Evolutionary conservation across 2,329 filamentous ascomycete species (phyloP).

Genomic region (Sarocladium strictum): DNA sequence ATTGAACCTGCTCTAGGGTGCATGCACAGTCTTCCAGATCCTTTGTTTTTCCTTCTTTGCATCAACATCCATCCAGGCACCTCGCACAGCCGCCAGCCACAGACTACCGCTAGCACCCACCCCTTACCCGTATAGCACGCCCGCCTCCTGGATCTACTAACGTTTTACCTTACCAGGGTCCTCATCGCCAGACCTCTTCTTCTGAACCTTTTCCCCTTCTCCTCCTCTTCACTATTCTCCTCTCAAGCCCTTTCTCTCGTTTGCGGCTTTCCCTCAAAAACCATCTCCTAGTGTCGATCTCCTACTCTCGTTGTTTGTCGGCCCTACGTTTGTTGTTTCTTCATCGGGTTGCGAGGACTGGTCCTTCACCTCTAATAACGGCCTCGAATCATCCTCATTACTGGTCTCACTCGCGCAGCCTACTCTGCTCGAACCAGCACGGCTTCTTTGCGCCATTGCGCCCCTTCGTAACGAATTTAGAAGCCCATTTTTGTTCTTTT

Average conservation of each 20-base stretch:
- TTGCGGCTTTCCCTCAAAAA: conserved; percentile 16
- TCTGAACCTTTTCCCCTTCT: conserved; percentile 16
- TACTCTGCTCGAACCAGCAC: background rate
- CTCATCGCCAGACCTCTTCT: conserved; percentile 7
- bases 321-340: conserved; percentile 4
- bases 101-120: background rate
- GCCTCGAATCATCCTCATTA: too few species aligned
- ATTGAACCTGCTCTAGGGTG: background rate
- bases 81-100: background rate
- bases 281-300: conserved; percentile 9
- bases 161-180: conserved; percentile 4
- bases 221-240: conserved; percentile 15
- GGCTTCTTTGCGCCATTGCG: background rate
- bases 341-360: conserved; percentile 7
- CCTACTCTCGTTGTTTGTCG: conserved; percentile 4
- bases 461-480: background rate
- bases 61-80: background rate
- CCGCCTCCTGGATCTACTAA: background rate
- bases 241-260: conserved; percentile 14
- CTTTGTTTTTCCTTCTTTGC: background rate
- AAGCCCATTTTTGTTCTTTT: background rate
- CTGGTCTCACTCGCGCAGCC: too few species aligned
- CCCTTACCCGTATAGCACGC: background rate
- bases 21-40: background rate
- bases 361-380: conserved; percentile 8